These are phyloP conservation scores for Alternaria gansuensis DNA, from an alignment of 2,329 filamentous ascomycete genomes.

Conservation along the genomic window DNA sequence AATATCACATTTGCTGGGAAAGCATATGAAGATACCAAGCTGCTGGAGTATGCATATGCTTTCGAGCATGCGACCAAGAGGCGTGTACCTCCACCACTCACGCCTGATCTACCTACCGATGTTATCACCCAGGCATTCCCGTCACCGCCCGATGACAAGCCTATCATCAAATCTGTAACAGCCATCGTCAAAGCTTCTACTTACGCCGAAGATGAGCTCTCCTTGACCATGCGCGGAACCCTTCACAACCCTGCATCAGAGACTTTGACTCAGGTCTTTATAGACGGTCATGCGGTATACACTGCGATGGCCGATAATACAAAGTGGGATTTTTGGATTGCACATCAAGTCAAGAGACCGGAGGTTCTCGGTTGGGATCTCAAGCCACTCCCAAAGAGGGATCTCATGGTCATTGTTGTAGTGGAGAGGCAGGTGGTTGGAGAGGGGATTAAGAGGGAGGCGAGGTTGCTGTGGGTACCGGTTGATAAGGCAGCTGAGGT, in stretches of 20 bases:
- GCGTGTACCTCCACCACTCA: conserved; percentile 26
- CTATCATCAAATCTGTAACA: not conserved
- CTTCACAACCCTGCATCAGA: not conserved
- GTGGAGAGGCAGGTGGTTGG: conserved; percentile 16
- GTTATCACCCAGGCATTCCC: not conserved
- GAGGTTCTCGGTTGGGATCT: conserved; percentile 39
- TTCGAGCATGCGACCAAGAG: conserved; percentile 32
- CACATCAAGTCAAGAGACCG: conserved; percentile 15
- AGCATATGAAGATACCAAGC: conserved; percentile 57
- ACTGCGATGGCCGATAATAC: not conserved
- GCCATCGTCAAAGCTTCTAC: not conserved
- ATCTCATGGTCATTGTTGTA: conserved; percentile 36
- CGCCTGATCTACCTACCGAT: conserved; percentile 26
- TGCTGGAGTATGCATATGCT: conserved; percentile 39
- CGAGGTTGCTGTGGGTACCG: conserved; percentile 7
- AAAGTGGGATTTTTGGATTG: conserved; percentile 23
- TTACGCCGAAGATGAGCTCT: not conserved
- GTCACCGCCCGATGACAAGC: not conserved
- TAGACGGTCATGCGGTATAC: conserved; percentile 29
- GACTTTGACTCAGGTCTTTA: conserved; percentile 26
- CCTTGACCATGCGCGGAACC: conserved; percentile 6
- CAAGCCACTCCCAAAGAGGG: conserved; percentile 28
- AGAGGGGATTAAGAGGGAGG: conserved; percentile 13
- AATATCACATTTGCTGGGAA: conserved; percentile 63
- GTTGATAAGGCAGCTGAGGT: not conserved